Evolutionary conservation across 1,139 yeast species (phyloP), one percentile per base, ranked within the genome.

Genomic region (Kodamaea suecica): DNA sequence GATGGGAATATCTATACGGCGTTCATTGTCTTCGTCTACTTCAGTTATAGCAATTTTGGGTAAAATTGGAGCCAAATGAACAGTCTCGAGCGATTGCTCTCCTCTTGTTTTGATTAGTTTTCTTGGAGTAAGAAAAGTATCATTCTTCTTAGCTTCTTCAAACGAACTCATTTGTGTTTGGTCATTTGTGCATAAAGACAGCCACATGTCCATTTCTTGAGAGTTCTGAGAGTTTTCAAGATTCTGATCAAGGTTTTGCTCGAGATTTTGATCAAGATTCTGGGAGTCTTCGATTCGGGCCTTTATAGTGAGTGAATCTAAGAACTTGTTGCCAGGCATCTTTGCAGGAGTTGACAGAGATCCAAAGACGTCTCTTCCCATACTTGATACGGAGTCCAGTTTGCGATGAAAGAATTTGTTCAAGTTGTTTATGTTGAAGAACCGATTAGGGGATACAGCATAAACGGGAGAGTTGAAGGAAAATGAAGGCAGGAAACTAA

Each of bases 401-500:
- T 37, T 36, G 12, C 36, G 16, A 13, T 35, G 42, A 34, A 38
- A 38, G 23, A 38, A 13, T 32, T 46, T 49, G 31, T 42, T 48
- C 34, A 58, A 41, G 30, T 45, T 50, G 29, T 51, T 52, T 4
- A 48, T 48, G 38, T 57, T 60, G 39, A 66, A 56, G 38, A 65
- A 58, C 33, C 61, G 48, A 36, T 61, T 67, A 1, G 73, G 73
- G n/a, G 72, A 64, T 10, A 63, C 51, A 3, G 61, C 44, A 35
- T 52, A 49, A 21, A 61, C 48, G 29, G 74, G 73, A 4, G 72
- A 61, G 35, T 59, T 55, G 44, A 68, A 63, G 31, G 59, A 64
- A 47, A 68, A 66, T 5, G 71, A 62, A 3, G 75, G 74, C 70
- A 64, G 70, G 41, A 68, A 66, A 29, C 64, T 66, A 23, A 68